Evolutionary conservation across 805 yeast species (phyloP).

Genomic region (Yamadazyma paraphyllophila): DNA sequence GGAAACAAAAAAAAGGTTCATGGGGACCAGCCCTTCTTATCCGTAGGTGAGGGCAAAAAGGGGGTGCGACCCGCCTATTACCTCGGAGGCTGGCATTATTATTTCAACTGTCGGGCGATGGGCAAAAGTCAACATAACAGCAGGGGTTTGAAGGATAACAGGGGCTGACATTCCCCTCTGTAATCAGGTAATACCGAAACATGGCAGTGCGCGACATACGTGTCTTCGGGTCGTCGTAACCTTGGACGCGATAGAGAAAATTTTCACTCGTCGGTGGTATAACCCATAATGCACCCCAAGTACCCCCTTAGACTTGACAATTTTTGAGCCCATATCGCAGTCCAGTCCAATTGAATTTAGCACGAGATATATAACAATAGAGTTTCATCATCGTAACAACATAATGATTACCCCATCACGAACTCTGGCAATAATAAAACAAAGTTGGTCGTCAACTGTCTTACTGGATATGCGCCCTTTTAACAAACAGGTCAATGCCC

Average conservation of each 20-base stretch:
- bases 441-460: conserved; percentile 2
- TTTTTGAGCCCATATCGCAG: background rate
- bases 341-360: background rate
- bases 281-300: background rate
- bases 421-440: background rate
- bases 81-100: no score
- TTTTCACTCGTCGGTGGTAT: no score
- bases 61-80: background rate
- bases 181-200: no score
- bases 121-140: background rate
- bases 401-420: no score
- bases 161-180: no score
- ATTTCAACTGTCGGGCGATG: background rate
- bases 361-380: background rate
- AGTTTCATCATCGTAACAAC: no score
- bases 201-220: background rate
- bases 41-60: background rate
- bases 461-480: background rate
- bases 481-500: background rate
- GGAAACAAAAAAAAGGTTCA: background rate
- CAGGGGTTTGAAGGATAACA: background rate
- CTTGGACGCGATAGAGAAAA: background rate
- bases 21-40: background rate
- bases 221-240: background rate
- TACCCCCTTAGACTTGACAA: background rate